These are phyloP conservation scores for Sugiyamaella valdiviana DNA, from an alignment of 805 yeast genomes.

Conservation along the genomic window DNA sequence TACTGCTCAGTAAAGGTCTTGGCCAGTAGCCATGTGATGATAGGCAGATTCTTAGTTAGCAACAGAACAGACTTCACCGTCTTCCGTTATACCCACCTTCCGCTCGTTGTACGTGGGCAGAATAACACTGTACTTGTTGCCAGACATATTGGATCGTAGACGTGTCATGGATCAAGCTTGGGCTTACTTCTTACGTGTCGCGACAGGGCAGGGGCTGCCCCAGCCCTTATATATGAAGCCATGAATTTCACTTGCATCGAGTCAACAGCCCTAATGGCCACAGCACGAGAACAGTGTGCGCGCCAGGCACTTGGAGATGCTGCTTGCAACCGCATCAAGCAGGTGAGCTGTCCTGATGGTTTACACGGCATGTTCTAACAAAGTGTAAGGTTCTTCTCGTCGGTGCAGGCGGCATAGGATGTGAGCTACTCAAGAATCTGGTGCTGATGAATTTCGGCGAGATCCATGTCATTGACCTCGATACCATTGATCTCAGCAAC, in stretches of 20 bases:
- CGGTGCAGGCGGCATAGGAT: conserved; percentile 97
- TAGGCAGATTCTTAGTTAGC: conserved; percentile 45
- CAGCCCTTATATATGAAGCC: no score
- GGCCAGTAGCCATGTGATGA: conserved; percentile 61
- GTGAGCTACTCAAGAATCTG: conserved; percentile 78
- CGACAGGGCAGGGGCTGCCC: neutral
- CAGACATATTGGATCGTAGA: neutral
- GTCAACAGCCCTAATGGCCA: no score
- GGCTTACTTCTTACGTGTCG: neutral
- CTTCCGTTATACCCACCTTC: conserved; percentile 28
- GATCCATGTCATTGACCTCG: conserved; percentile 88
- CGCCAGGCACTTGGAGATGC: conserved; percentile 6
- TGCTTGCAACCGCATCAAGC: neutral
- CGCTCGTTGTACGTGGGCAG: conserved; percentile 75
- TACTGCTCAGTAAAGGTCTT: conserved; percentile 51
- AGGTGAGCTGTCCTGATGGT: neutral
- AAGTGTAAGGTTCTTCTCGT: conserved; percentile 57
- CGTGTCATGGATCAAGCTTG: neutral
- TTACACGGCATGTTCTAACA: no score
- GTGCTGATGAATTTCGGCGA: conserved; percentile 77
- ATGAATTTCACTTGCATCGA: neutral
- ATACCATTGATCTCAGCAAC: conserved; percentile 88
- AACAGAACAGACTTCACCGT: neutral
- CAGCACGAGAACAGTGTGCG: conserved; percentile 2
- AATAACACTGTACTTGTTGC: conserved; percentile 61